These are phyloP conservation scores for Pseudogymnoascus pannorum DNA, from an alignment of 2,329 filamentous ascomycete genomes.

Conservation along the genomic window DNA sequence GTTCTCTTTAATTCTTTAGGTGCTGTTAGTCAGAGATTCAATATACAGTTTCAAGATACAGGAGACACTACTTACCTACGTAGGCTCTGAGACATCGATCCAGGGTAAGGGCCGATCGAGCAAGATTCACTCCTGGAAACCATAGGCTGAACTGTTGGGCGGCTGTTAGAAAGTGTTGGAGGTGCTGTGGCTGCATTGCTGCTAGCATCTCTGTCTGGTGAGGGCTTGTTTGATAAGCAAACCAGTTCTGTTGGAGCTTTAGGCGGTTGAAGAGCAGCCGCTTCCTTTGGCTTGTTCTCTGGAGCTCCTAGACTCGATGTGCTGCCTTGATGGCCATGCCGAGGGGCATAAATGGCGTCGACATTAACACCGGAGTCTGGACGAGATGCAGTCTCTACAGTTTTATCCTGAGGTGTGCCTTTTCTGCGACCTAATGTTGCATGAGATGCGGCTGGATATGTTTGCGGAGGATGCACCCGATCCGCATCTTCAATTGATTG, in stretches of 20 bases:
- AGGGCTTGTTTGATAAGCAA: neutral
- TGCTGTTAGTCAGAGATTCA: neutral
- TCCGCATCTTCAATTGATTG: constrained; percentile 1
- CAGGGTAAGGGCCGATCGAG: neutral
- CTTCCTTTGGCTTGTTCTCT: neutral
- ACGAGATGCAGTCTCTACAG: neutral
- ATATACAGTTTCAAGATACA: neutral
- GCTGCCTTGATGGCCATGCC: neutral
- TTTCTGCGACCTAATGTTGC: neutral
- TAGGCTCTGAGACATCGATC: neutral
- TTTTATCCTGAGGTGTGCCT: neutral
- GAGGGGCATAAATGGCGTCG: neutral
- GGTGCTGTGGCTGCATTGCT: neutral
- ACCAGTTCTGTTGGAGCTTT: neutral
- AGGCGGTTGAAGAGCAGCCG: neutral
- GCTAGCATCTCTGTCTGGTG: neutral
- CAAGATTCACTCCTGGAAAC: neutral
- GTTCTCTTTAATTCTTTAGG: neutral
- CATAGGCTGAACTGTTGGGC: neutral
- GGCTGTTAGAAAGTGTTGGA: neutral
- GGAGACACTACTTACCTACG: neutral
- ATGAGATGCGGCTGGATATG: neutral
- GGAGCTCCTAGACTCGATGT: neutral
- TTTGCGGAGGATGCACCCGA: neutral
- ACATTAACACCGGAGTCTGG: neutral